Evolutionary conservation across 257 asterid genomes (phyloP).

Genomic region (Asclepias syriaca): DNA sequence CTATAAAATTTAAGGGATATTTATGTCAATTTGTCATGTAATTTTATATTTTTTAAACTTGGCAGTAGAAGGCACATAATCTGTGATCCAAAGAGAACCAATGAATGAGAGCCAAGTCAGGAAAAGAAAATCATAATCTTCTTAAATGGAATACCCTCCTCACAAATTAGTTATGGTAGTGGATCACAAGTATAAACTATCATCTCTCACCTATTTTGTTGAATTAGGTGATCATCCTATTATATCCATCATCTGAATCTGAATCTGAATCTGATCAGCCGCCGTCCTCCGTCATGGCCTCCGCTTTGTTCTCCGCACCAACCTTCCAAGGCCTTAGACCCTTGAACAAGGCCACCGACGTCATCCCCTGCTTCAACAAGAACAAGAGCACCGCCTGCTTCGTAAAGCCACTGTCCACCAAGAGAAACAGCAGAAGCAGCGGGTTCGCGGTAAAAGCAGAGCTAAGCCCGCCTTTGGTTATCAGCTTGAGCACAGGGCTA

Average conservation of each 20-base stretch:
- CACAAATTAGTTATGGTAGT: constrained; percentile 24
- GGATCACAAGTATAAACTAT: constrained; percentile 10
- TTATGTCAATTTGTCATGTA: too few species aligned
- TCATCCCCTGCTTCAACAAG: constrained; percentile 22
- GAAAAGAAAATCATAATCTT: constrained; percentile 37
- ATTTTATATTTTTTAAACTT: too few species aligned
- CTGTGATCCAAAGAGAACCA: constrained; percentile 58
- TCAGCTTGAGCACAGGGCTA: constrained; percentile 87
- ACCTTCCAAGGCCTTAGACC: constrained; percentile 81
- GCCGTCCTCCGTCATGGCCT: constrained; percentile 44
- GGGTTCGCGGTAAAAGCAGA: constrained; percentile 48
- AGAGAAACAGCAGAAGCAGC: constrained; percentile 10
- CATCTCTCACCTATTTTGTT: neutral
- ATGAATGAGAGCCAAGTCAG: constrained; percentile 50
- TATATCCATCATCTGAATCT: neutral
- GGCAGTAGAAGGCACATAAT: constrained; percentile 9
- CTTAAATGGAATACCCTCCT: constrained; percentile 36
- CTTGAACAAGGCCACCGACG: constrained; percentile 62
- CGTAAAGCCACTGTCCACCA: constrained; percentile 37
- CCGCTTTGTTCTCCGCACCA: constrained; percentile 70
- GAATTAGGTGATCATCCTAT: neutral
- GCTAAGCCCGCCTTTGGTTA: constrained; percentile 66
- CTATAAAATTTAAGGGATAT: too few species aligned
- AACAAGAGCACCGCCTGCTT: constrained; percentile 23
- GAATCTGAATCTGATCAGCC: neutral